These are phyloP conservation scores for Digitaria exilis DNA, from an alignment of 202 grass and related monocot species.

Conservation along the genomic window DNA sequence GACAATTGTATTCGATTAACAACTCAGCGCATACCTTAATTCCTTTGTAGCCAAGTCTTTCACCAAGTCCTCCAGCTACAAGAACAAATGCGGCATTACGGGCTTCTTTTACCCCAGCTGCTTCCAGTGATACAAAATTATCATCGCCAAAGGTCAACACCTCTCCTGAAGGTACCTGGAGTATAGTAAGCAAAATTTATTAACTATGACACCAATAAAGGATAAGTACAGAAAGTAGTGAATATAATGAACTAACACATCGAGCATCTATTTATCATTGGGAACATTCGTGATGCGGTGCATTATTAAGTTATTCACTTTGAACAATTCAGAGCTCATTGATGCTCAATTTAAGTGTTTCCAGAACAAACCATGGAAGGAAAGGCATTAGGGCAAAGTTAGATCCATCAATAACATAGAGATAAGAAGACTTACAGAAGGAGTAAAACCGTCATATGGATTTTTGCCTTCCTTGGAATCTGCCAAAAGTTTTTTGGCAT, in stretches of 20 bases:
- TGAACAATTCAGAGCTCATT: neutral
- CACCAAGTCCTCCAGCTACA: slow-evolving; percentile 93
- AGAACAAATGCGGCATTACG: slow-evolving; percentile 86
- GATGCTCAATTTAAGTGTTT: neutral
- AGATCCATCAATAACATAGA: neutral
- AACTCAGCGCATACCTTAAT: slow-evolving; percentile 71
- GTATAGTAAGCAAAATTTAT: neutral
- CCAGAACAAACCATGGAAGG: neutral
- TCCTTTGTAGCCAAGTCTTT: slow-evolving; percentile 96
- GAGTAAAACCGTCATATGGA: slow-evolving; percentile 91
- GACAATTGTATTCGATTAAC: neutral
- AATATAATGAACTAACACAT: neutral
- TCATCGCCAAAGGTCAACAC: slow-evolving; percentile 81
- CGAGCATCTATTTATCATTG: neutral
- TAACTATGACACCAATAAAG: neutral
- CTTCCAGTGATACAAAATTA: slow-evolving; percentile 81
- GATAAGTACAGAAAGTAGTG: neutral
- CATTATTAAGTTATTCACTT: neutral
- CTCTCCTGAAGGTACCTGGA: slow-evolving; percentile 89
- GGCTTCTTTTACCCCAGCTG: slow-evolving; percentile 79
- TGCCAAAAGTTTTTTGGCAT: slow-evolving; percentile 85
- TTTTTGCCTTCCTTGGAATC: slow-evolving; percentile 92
- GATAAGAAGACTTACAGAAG: slow-evolving; percentile 68
- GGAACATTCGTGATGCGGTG: neutral
- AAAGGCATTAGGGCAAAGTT: neutral